These are phyloP conservation scores for Xylaria sp. DNA, from an alignment of 495 filamentous ascomycete species.

Conservation along the genomic window DNA sequence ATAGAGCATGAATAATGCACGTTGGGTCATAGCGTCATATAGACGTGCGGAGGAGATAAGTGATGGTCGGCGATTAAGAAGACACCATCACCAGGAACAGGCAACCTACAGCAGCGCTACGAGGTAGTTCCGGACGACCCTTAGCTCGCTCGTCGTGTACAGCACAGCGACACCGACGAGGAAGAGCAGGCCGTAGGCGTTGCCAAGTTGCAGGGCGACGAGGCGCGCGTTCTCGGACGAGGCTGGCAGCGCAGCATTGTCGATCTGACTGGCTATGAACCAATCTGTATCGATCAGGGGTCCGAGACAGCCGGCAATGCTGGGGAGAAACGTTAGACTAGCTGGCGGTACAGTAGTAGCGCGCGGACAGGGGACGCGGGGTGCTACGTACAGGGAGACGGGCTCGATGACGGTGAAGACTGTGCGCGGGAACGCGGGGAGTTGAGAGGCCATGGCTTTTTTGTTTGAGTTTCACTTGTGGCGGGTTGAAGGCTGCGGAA, in stretches of 20 bases:
- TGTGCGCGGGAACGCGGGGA: slow-evolving; percentile 59
- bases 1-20: not conserved
- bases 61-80: not conserved
- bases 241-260: slow-evolving; percentile 36
- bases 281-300: slow-evolving; percentile 62
- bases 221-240: slow-evolving; percentile 43
- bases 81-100: not conserved
- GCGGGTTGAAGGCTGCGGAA: slow-evolving; percentile 6
- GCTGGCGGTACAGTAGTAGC: slow-evolving; percentile 24
- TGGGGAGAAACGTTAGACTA: not conserved
- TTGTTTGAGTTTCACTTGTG: not conserved
- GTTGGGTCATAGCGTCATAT: slow-evolving; percentile 3
- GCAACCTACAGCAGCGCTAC: slow-evolving; percentile 58
- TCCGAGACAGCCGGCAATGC: slow-evolving; percentile 61
- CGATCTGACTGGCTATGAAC: slow-evolving; percentile 68
- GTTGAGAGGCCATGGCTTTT: slow-evolving; percentile 55
- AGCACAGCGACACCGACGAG: slow-evolving; percentile 66
- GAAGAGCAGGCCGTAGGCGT: slow-evolving; percentile 70
- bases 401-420: slow-evolving; percentile 72
- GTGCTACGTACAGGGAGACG: slow-evolving; percentile 66
- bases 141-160: slow-evolving; percentile 67
- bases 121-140: slow-evolving; percentile 72
- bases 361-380: slow-evolving; percentile 6
- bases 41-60: not conserved
- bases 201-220: slow-evolving; percentile 64